A percentile compares a stretch with the other conserved stretches of the same genome.
Evolutionary conservation across 257 asterid genomes (phyloP).

Genomic region (Rauvolfia tetraphylla): DNA sequence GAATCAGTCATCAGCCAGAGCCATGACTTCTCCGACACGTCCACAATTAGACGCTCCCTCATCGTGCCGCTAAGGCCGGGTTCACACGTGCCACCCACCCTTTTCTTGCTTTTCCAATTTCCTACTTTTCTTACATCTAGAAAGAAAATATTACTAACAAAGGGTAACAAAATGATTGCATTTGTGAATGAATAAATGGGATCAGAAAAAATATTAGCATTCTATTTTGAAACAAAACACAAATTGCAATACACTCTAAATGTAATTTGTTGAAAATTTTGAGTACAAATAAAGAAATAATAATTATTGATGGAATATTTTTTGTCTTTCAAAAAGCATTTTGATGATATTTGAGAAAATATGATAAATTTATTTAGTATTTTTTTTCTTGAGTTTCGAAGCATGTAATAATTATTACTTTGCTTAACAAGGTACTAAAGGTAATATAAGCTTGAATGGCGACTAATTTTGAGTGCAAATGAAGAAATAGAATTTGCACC

Average conservation of each 20-base stretch:
- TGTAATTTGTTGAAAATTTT: too few relatives aligned
- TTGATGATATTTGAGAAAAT: background rate
- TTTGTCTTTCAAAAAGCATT: background rate
- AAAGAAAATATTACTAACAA: background rate
- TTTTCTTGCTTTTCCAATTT: background rate
- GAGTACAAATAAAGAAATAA: too few relatives aligned
- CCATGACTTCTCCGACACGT: background rate
- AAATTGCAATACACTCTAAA: too few relatives aligned
- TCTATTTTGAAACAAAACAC: too few relatives aligned
- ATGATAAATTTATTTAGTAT: background rate
- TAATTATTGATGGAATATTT: too few relatives aligned
- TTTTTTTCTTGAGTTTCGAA: background rate
- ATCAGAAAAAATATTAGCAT: too few relatives aligned
- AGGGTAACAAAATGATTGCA: too few relatives aligned
- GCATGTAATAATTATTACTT: background rate
- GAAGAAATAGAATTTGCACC: too few relatives aligned
- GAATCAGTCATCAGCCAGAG: conserved; percentile 15
- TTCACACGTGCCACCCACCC: conserved; percentile 15
- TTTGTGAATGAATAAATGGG: too few relatives aligned
- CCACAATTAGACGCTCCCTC: background rate
- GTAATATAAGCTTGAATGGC: background rate
- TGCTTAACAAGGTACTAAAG: background rate
- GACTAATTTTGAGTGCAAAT: background rate
- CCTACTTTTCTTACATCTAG: background rate
- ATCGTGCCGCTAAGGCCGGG: conserved; percentile 10